These are phyloP conservation scores for Taphrina pruni DNA, from an alignment of 1,139 yeast species.

Conservation along the genomic window DNA sequence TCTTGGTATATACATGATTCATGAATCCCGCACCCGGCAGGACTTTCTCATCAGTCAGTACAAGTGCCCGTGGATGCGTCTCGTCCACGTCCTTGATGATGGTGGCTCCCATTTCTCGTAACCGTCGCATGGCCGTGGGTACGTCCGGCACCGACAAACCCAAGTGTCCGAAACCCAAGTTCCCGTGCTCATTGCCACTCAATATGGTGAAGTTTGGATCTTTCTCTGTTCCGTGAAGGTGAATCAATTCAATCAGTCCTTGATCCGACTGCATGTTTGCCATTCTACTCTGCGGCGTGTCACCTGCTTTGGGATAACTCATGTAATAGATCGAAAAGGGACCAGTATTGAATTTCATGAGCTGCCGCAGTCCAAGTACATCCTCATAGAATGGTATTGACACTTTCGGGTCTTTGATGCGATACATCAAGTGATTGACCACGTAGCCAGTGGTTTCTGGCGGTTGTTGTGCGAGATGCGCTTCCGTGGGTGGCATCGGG, in stretches of 20 bases:
- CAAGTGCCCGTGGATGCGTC: background rate
- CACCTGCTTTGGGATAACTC: slow-evolving; percentile 47
- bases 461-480: background rate
- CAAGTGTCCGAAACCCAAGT: slow-evolving; percentile 53
- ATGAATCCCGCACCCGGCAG: slow-evolving; percentile 54
- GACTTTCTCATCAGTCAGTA: background rate
- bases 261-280: slow-evolving; percentile 47
- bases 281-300: background rate
- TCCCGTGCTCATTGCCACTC: slow-evolving; percentile 50
- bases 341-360: slow-evolving; percentile 1
- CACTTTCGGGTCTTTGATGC: slow-evolving; percentile 3
- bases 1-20: slow-evolving; percentile 55
- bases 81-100: slow-evolving; percentile 17
- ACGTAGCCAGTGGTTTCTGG: slow-evolving; percentile 5
- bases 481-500: background rate
- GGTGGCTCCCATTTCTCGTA: background rate
- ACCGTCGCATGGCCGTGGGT: background rate
- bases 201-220: background rate
- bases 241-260: slow-evolving; percentile 12
- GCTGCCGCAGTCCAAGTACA: background rate
- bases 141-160: slow-evolving; percentile 11
- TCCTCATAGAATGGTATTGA: slow-evolving; percentile 1
- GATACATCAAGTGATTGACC: slow-evolving; percentile 11
- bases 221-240: slow-evolving; percentile 69
- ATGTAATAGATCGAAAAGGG: slow-evolving; percentile 9